Evolutionary conservation across 345 rosid species (phyloP).

Genomic region (Murraya paniculata): DNA sequence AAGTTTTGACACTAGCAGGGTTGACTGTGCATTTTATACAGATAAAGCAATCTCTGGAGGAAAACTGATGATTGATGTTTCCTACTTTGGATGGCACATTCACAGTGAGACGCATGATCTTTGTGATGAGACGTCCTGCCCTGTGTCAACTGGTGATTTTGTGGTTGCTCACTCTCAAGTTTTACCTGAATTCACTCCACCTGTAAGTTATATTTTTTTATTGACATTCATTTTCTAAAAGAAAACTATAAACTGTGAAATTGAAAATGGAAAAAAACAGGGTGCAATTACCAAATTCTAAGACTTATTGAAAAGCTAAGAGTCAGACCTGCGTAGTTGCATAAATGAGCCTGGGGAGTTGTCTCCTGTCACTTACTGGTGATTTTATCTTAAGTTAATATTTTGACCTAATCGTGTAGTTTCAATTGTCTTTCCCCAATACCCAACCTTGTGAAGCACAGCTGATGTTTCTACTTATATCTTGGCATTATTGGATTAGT

Average conservation of each 20-base stretch:
- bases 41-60: constrained; percentile 61
- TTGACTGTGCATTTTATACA: constrained; percentile 15
- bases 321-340: not conserved
- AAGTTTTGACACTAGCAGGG: not conserved
- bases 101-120: constrained; percentile 82
- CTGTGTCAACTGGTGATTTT: constrained; percentile 76
- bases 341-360: not conserved
- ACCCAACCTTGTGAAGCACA: not conserved
- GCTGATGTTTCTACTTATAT: not conserved
- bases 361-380: not conserved
- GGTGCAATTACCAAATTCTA: not conserved
- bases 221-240: not conserved
- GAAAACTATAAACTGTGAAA: not conserved
- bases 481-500: not conserved
- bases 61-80: constrained; percentile 71
- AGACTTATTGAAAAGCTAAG: not conserved
- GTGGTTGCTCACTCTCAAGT: constrained; percentile 80
- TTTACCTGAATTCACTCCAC: constrained; percentile 84
- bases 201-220: constrained; percentile 48
- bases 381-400: not conserved
- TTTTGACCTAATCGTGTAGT: not conserved
- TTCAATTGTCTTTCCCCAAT: not conserved
- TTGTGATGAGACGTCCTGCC: constrained; percentile 77
- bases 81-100: constrained; percentile 83
- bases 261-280: not conserved